Conservation (phyloP, 306 rosid genomes). For the Cotoneaster glaucophyllus region DNA sequence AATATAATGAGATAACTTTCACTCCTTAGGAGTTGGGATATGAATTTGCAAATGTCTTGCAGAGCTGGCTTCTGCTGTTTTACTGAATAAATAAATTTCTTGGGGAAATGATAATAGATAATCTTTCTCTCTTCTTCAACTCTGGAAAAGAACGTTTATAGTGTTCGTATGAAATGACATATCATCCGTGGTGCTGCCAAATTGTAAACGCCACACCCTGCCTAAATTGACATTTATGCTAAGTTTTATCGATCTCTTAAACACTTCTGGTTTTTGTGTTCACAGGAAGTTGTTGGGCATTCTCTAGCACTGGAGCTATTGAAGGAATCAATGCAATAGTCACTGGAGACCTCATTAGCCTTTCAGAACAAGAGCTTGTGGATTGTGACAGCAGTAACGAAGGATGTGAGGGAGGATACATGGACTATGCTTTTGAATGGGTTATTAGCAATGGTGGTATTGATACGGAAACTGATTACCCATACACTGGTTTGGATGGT, state of each 20-base stretch:
- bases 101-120: not conserved
- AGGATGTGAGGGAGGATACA: constrained; percentile 69
- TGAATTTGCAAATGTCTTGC: not conserved
- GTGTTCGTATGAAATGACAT: not conserved
- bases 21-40: not conserved
- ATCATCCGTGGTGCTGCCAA: not conserved
- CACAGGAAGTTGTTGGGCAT: constrained; percentile 88
- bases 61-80: not conserved
- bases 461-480: constrained; percentile 53
- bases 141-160: not conserved
- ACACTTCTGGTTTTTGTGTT: not conserved
- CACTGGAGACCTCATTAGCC: constrained; percentile 54
- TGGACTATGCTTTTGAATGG: constrained; percentile 89
- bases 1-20: not conserved
- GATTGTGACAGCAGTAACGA: constrained; percentile 59
- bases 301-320: constrained; percentile 62
- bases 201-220: not conserved
- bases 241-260: not conserved
- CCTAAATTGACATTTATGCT: not conserved
- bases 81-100: not conserved
- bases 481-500: constrained; percentile 48
- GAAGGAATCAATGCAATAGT: constrained; percentile 74
- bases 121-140: not conserved
- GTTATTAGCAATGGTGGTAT: constrained; percentile 67
- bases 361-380: constrained; percentile 76